Base-by-base conservation (phyloP, 805 yeast genomes). In the Zygoascus biomembranicola region DNA sequence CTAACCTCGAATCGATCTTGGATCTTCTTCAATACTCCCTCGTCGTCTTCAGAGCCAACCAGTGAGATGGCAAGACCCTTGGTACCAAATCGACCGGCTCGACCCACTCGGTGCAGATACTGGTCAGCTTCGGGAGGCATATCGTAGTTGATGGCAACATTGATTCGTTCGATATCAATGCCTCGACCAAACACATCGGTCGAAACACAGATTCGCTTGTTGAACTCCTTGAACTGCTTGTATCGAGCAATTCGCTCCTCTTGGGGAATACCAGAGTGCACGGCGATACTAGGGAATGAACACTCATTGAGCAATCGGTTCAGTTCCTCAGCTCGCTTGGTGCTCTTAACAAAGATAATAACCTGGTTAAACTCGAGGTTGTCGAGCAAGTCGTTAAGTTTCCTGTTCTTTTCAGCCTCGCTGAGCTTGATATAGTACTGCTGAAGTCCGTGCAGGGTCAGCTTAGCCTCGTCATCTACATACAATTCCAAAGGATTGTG, bases 61-160 rank as follows among this genome's bases (percentile, higher is more conserved):
- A 92, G 87, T 43, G 97, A 88, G 55, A 94, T 80, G 52, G 97
- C 95, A 65, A 94, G 82, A 77, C 99, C 99, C 77, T 92, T 92
- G 69, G 99, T 92, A 78, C 99, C 99, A 66, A 92, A 92, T 81
- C 99, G 90, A 76, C 99, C 99, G 63, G 99, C 99, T 82, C 99
- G 90, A 69, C 99, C 99, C 59, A 92, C 99, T 78, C 99, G 89
- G 78, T 92, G 99, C 70, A 92, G 81, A 75, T 94, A 92, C 74
- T 94, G 97, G 73, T 92, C 98, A 60, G 98, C 96, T 76, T 90
- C 97, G 61, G 73, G 77, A 64, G 99, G 97, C 77, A 92, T 77
- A 74, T 92, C 99, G 74, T 92, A 92, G 79, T 92, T 94, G 78
- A 92, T 90, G 58, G 99, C 99, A 71, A 92, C 76, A 76, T 92